Base-by-base conservation (phyloP, 805 yeast species). In the Metschnikowia corniflorae region DNA sequence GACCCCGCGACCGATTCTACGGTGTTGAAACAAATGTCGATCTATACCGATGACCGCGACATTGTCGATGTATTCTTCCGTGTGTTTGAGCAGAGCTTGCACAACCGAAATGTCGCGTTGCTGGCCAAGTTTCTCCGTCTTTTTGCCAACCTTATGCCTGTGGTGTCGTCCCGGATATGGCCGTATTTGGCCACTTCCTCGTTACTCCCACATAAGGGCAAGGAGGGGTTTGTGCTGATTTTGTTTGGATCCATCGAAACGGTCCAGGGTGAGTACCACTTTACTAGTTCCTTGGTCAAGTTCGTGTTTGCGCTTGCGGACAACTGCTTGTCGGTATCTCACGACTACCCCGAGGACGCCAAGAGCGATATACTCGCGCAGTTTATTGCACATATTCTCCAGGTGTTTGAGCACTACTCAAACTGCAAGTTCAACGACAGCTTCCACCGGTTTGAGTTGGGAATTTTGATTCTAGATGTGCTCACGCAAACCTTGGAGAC, bases 161-260 rank as follows among this genome's bases (percentile, higher is more conserved):
- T 75, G 5, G 73, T 69, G 26, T 77, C 94, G 0, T 70, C 73
- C 41, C 68, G 86, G 38, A 82, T 88, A 3, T 89, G 96, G 96
- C 73, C 87, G 0, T 82, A 82, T 51, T 58, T 91, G 10, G 72
- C 77, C 16, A 77, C 78, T 33, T 82, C 95, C 0, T 72, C 77
- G 14, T 61, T 88, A 19, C 63, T 87, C 1, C 80, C 82, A 10
- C 69, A 71, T 32, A 70, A 74, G 38, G 70, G 70, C 2, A 77
- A 75, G 44, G 86, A 84, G 28, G 89, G 93, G 0, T 60, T 77
- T 31, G 77, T 80, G 1, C 58, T 75, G 1, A 70, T 72, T 0
- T 69, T 86, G 2, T 65, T 86, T 31, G 88, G 89, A 2, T 71
- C 87, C 5, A 73, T 78, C 16, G 96, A 88, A 58, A 73, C 80